Percentiles rank a stretch among this genome's conserved stretches.
Conservation (phyloP, 148 eudicot species). For the Persicaria maculosa region DNA sequence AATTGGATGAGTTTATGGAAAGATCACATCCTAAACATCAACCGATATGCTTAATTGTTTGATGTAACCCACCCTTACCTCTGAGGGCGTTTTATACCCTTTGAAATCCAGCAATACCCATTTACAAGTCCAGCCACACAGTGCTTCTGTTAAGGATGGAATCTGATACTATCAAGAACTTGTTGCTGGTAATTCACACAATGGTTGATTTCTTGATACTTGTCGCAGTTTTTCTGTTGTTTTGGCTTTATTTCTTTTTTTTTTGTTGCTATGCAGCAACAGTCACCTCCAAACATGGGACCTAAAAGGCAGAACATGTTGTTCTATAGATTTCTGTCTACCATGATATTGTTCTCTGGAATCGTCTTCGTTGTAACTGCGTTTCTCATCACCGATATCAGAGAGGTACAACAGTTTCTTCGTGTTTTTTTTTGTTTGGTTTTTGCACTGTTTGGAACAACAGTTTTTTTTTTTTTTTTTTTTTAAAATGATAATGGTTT, state of each 20-base stretch:
- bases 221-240: not conserved
- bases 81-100: not conserved
- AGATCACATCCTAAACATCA: not conserved
- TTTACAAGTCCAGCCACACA: not conserved
- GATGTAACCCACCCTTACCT: not conserved
- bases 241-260: not conserved
- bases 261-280: not conserved
- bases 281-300: slow-evolving; percentile 17
- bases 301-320: slow-evolving; percentile 27
- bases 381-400: slow-evolving; percentile 29
- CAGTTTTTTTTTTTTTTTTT: too few relatives aligned
- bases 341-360: slow-evolving; percentile 33
- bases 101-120: too few relatives aligned
- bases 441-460: too few relatives aligned
- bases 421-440: too few relatives aligned
- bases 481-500: too few relatives aligned
- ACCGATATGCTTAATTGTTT: not conserved
- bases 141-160: not conserved
- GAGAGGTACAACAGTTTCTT: too few relatives aligned
- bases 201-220: not conserved
- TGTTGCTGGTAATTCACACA: not conserved
- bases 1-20: not conserved
- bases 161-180: not conserved
- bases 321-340: slow-evolving; percentile 25
- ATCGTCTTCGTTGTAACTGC: slow-evolving; percentile 38